Evolutionary conservation across 73 alveolate species (phyloP).

Genomic region (Paramecium sonneborni): DNA sequence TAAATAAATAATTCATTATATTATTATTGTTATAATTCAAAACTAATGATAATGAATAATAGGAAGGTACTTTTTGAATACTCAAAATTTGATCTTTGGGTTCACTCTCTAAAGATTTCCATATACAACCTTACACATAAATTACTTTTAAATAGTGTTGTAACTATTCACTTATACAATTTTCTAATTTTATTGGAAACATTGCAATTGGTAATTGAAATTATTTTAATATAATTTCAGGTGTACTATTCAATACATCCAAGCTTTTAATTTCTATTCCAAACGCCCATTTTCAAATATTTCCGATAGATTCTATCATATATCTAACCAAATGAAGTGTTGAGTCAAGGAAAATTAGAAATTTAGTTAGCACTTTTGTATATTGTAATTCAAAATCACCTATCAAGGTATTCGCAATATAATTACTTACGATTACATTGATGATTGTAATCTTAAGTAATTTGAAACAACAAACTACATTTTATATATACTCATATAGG

Average conservation of each 20-base stretch:
- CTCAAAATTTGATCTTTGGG: not conserved
- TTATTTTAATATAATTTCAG: not conserved
- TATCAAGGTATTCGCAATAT: not conserved
- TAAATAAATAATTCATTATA: not conserved
- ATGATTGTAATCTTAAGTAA: not conserved
- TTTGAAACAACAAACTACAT: not conserved
- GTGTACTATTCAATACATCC: slow-evolving; percentile 18
- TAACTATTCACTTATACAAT: not conserved
- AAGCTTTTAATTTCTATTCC: not conserved
- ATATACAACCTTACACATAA: not conserved
- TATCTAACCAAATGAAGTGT: not conserved
- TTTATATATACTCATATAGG: not conserved
- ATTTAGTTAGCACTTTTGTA: not conserved
- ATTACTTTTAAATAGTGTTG: not conserved
- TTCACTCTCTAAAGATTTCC: not conserved
- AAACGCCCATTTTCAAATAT: not conserved
- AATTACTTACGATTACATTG: not conserved
- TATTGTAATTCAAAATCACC: not conserved
- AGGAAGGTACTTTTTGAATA: not conserved
- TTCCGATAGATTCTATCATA: not conserved
- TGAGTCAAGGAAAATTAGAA: not conserved
- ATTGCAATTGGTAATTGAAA: not conserved
- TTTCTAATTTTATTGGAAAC: not conserved
- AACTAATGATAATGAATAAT: slow-evolving; percentile 17
- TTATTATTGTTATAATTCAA: not conserved